Base-by-base conservation (phyloP, 2,329 filamentous ascomycete species). In the Stagonosporopsis vannaccii region DNA sequence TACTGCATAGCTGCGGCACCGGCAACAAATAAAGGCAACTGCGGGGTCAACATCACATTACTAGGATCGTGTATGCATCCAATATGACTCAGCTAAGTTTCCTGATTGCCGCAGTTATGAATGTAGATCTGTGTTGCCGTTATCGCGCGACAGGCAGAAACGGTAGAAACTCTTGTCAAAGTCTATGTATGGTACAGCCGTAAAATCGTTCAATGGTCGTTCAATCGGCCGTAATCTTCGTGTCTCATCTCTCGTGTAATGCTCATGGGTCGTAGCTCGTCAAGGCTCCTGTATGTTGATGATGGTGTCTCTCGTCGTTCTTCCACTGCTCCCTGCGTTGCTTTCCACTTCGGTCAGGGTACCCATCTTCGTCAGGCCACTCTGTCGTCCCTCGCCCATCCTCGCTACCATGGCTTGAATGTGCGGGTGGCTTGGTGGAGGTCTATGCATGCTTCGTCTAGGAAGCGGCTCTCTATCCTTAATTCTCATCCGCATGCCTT, bases 341-440 rank as follows among this genome's bases (percentile, higher is more conserved):
- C 19, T 37, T 12, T 47, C 33, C 4, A 48, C 51, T 4, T 58
- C 58, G 3, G 39, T 54, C 20, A 68, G 43, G 1, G 61, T 66
- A 0, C 66, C 67, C 65, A 72, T 65, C 12, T 62, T 58, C 28
- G 42, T 58, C 28, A 71, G 50, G 5, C 66, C 65, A 43, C 66
- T 72, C 41, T 69, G 54, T 37, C 66, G 64, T 5, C 68, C 67
- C 42, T 72, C 71, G 0, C 67, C 64, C 59, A 68, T 70, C 17
- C 59, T 61, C 28, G 65, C 61, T 13, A 72, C 68, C 65, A 71
- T 71, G 22, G 58, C 63, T 46, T 68, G 66, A 13, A 72, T 73
- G 58, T 73, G 48, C 7, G 70, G 67, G 55, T 70, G 67, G 26
- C 62, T 67, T n/a, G 61, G 55, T 22, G 57, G 59, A 8, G 65